phyloP scores from a whole-genome alignment of 2,329 filamentous ascomycete species.

The Hymenoscyphus scutula region DNA sequence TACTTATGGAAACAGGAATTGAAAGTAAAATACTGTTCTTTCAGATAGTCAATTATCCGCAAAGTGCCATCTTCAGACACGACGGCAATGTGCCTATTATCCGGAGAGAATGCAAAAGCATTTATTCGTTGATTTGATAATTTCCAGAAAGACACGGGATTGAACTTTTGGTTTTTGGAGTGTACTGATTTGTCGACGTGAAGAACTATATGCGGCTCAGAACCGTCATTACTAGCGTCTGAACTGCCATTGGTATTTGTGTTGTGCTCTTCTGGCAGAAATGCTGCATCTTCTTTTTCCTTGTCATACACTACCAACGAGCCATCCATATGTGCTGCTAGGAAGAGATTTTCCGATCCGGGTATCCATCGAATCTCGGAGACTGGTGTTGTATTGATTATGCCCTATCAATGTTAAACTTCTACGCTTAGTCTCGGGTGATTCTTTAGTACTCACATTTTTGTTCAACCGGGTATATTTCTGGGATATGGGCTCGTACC shows the following conservation, averaged over 20 bases:
- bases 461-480: slow-evolving; percentile 96
- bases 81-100: slow-evolving; percentile 80
- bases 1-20: background rate
- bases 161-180: slow-evolving; percentile 88
- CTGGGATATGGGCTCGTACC: slow-evolving; percentile 96
- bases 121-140: slow-evolving; percentile 88
- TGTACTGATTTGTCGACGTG: slow-evolving; percentile 87
- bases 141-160: slow-evolving; percentile 91
- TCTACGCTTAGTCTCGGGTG: background rate
- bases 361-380: slow-evolving; percentile 91
- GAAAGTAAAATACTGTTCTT: slow-evolving; percentile 68
- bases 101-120: slow-evolving; percentile 87
- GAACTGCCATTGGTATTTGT: slow-evolving; percentile 32
- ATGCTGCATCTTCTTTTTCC: slow-evolving; percentile 85
- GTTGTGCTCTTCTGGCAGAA: slow-evolving; percentile 65
- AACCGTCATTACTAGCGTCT: slow-evolving; percentile 33
- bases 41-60: slow-evolving; percentile 85
- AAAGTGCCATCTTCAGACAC: slow-evolving; percentile 90
- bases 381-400: slow-evolving; percentile 82
- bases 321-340: slow-evolving; percentile 90
- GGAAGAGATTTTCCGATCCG: slow-evolving; percentile 86
- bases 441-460: slow-evolving; percentile 58
- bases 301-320: slow-evolving; percentile 94
- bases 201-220: slow-evolving; percentile 47
- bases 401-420: slow-evolving; percentile 55